These are phyloP conservation scores for Deinandra increscens DNA, from an alignment of 129 eudicot genomes.

Conservation along the genomic window DNA sequence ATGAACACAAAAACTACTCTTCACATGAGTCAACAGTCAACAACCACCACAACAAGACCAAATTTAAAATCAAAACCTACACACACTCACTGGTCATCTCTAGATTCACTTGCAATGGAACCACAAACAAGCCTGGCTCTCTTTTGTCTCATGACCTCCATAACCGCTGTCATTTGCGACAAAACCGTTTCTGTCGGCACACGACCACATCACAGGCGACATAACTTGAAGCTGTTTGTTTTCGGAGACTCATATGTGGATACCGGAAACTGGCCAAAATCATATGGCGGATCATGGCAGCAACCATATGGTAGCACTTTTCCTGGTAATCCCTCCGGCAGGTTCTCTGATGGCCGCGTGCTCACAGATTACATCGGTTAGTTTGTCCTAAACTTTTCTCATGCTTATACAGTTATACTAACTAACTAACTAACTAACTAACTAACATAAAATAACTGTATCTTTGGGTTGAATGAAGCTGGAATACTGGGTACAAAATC, in stretches of 20 bases:
- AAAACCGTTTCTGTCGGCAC: neutral
- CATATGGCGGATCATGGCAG: constrained; percentile 50
- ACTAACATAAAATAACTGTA: neutral
- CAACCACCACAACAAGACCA: constrained; percentile 38
- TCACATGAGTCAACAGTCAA: constrained; percentile 28
- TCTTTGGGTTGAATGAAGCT: constrained; percentile 39
- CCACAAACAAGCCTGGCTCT: constrained; percentile 23
- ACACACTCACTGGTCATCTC: constrained; percentile 2
- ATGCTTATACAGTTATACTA: no score
- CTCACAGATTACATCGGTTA: constrained; percentile 74
- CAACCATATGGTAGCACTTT: constrained; percentile 64
- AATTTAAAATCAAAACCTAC: constrained; percentile 9
- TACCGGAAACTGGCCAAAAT: constrained; percentile 55
- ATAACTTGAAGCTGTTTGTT: constrained; percentile 50
- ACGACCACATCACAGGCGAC: neutral
- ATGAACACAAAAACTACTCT: constrained; percentile 18
- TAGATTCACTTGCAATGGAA: constrained; percentile 29
- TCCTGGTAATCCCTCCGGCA: constrained; percentile 70
- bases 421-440: no score
- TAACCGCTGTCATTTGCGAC: constrained; percentile 7
- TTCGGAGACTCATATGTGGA: constrained; percentile 81
- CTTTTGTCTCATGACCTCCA: constrained; percentile 26
- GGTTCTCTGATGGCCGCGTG: constrained; percentile 78
- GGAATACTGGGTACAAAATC: constrained; percentile 45
- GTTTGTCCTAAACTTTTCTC: neutral